These are phyloP conservation scores for Castanospermum australe DNA, from an alignment of 306 rosid genomes.

Conservation along the genomic window DNA sequence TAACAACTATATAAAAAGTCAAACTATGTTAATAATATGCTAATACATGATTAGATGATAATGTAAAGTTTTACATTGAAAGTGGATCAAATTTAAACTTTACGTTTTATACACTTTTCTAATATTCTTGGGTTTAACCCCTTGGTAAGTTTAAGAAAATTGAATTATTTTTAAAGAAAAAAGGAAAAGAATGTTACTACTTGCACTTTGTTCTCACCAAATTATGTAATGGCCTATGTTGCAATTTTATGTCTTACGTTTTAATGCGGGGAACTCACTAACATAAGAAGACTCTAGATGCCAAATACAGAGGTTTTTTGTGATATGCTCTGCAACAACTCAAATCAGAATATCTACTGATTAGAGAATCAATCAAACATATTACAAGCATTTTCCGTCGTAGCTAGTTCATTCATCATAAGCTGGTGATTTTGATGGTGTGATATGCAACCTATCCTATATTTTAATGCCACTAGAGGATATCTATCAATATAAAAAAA, in stretches of 20 bases:
- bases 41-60: no score
- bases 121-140: not conserved
- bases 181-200: not conserved
- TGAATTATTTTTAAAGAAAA: not conserved
- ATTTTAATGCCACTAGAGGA: not conserved
- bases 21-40: no score
- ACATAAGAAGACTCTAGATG: no score
- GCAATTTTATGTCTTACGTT: no score
- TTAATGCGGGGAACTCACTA: no score
- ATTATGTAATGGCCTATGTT: no score
- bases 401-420: not conserved
- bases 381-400: not conserved
- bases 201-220: not conserved
- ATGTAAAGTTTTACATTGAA: no score
- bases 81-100: no score
- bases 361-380: no score
- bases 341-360: not conserved
- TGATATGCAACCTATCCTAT: not conserved
- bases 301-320: not conserved
- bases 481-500: slow-evolving; percentile 4
- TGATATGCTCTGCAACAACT: not conserved
- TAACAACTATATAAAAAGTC: no score
- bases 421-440: not conserved
- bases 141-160: not conserved
- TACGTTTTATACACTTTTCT: not conserved